Percentiles rank a stretch among this genome's conserved stretches.
Conservation (phyloP, 371 early-diverging fungal genomes). For the Mucor irregularis region DNA sequence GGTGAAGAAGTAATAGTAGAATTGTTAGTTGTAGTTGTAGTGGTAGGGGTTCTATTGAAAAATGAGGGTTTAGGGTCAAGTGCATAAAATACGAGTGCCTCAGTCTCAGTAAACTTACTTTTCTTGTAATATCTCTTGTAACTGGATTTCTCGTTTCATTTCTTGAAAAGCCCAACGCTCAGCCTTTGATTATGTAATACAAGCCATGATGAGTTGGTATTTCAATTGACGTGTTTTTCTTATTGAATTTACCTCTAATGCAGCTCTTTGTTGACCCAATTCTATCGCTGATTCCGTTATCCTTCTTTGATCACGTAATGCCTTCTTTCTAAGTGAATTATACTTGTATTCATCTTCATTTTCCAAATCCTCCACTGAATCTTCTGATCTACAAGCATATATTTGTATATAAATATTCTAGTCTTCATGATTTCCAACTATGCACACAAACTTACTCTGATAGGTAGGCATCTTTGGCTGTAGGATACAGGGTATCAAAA, state of each 20-base stretch:
- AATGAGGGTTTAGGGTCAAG: not conserved
- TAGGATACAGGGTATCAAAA: conserved; percentile 38
- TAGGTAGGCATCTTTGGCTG: conserved; percentile 1
- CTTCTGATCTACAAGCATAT: conserved; percentile 23
- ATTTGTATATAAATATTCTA: not conserved
- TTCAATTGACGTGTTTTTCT: no score
- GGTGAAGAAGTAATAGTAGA: no score
- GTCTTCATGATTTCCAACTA: not conserved
- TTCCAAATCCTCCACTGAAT: conserved; percentile 25
- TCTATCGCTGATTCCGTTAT: conserved; percentile 39
- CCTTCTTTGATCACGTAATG: conserved; percentile 25
- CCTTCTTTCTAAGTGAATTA: conserved; percentile 17
- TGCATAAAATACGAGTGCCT: not conserved
- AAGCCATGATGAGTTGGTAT: no score
- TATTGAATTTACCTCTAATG: conserved; percentile 31
- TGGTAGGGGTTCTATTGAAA: not conserved
- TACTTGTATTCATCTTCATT: conserved; percentile 5
- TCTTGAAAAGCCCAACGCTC: conserved; percentile 45
- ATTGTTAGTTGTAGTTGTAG: not conserved
- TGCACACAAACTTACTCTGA: conserved; percentile 33
- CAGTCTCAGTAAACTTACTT: conserved; percentile 1
- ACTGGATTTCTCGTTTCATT: conserved; percentile 28
- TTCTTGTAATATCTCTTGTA: conserved; percentile 23
- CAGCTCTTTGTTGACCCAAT: conserved; percentile 35
- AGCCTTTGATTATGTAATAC: conserved; percentile 16